phyloP scores from a whole-genome alignment of 768 basidiomycete species.

The Panus rudis region DNA sequence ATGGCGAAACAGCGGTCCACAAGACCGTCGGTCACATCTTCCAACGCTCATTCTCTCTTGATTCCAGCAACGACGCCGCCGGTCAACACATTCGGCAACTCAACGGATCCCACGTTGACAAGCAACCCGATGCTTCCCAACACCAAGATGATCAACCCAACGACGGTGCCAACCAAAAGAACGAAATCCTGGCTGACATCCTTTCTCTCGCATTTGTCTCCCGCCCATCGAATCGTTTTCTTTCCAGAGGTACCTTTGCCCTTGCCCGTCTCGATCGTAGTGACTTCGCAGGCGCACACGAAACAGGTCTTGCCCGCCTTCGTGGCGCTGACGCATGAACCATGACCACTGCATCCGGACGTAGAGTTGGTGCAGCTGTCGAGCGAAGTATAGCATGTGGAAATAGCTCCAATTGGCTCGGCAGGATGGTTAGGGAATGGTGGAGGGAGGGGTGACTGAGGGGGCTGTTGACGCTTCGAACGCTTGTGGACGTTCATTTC shows the following conservation, averaged over 20 bases:
- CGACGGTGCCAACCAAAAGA: slow-evolving; percentile 60
- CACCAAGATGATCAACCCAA: slow-evolving; percentile 58
- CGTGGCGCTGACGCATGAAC: slow-evolving; percentile 53
- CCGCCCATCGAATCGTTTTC: slow-evolving; percentile 67
- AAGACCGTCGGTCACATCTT: no score
- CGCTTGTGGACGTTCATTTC: slow-evolving; percentile 1
- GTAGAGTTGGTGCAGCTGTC: slow-evolving; percentile 59
- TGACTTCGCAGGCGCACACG: slow-evolving; percentile 38
- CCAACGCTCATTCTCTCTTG: slow-evolving; percentile 41
- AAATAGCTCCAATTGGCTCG: slow-evolving; percentile 49
- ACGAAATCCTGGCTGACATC: slow-evolving; percentile 79
- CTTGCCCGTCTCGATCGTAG: slow-evolving; percentile 40
- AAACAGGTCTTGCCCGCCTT: slow-evolving; percentile 53
- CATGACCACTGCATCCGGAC: slow-evolving; percentile 60
- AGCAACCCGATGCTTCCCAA: slow-evolving; percentile 64
- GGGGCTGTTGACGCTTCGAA: slow-evolving; percentile 31
- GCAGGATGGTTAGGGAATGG: slow-evolving; percentile 31
- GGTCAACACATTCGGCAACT: slow-evolving; percentile 69
- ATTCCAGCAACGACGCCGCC: slow-evolving; percentile 44
- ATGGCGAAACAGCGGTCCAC: no score
- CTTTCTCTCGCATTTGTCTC: slow-evolving; percentile 67
- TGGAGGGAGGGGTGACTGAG: slow-evolving; percentile 41
- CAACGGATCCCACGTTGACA: slow-evolving; percentile 49
- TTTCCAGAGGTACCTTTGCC: no score
- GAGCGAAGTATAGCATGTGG: slow-evolving; percentile 53